Base-by-base conservation (phyloP, 352 stramenopile genomes). In the Phytophthora parvispora region DNA sequence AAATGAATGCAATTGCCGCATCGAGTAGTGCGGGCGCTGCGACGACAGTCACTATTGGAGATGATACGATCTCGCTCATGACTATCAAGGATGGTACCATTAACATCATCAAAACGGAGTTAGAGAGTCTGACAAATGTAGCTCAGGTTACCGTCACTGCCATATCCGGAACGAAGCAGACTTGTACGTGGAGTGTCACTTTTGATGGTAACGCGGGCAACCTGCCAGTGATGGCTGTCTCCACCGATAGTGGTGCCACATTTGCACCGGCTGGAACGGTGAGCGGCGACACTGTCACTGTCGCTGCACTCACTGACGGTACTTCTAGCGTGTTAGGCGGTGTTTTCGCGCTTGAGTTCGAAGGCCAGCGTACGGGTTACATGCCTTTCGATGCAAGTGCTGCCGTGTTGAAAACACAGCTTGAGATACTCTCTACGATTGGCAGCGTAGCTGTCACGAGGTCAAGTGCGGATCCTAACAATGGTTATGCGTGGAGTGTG, bases 191-290 rank as follows among this genome's bases (percentile, higher is more conserved):
- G 94, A 75, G 82, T 50, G 80, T 99, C 29, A 99, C 94, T 1
- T 99, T 99, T 60, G 91, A 98, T 53, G 94, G 86, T 9, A 99
- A 99, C 62, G 94, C 96, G 4, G 96, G 96, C 15, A 60, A 96
- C 54, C 64, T 96, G 24, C 75, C 80, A 4, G 56, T 89, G 13
- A 76, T 96, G 61, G 64, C 75, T 18, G 81, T 92, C 6, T 86
- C 83, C 0, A 77, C 83, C 8, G 67, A 86, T 34, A 77, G 64
- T 4, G 81, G 72, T 0, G 68, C 29, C 4, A 81, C 74, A 0
- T 93, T 83, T 54, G 81, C 71, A 0, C 43, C 71, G 0, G 65
- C 72, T 12, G 56, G 55, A 20, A 89, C 81, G 5, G 60, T 42
- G 1, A 69, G 47, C 4, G 72, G 63, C 1, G 86, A 95, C 28